These are phyloP conservation scores for Polyporus arcularius DNA, from an alignment of 768 basidiomycete species.

Conservation along the genomic window DNA sequence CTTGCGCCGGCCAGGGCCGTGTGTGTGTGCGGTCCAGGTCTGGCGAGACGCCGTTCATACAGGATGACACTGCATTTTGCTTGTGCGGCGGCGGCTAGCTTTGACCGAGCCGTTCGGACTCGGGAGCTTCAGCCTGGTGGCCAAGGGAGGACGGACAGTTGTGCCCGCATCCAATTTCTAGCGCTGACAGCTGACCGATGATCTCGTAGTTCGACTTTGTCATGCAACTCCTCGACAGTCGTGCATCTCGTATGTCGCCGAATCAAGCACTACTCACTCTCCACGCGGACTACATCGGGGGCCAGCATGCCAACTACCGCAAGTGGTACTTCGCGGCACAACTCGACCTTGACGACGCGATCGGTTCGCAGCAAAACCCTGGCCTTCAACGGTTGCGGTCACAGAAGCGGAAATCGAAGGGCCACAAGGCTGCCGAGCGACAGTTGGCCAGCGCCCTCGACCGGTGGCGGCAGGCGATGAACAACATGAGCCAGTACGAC, in stretches of 20 bases:
- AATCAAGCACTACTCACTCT: slow-evolving; percentile 93
- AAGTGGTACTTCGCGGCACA: slow-evolving; percentile 99
- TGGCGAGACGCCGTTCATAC: too few relatives aligned
- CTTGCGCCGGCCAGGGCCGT: too few relatives aligned
- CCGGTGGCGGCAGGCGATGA: slow-evolving; percentile 97
- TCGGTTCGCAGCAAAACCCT: slow-evolving; percentile 90
- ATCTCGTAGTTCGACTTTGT: slow-evolving; percentile 84
- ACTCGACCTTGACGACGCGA: slow-evolving; percentile 96
- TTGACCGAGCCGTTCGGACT: too few relatives aligned
- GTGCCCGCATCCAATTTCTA: neutral
- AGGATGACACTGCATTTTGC: too few relatives aligned
- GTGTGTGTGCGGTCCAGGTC: too few relatives aligned
- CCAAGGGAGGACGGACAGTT: neutral
- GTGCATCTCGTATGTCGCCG: slow-evolving; percentile 96
- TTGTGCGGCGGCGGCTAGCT: too few relatives aligned
- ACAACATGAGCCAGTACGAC: slow-evolving; percentile 98
- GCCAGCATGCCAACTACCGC: slow-evolving; percentile 97
- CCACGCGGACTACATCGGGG: slow-evolving; percentile 98
- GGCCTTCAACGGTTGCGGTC: slow-evolving; percentile 85
- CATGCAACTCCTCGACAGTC: slow-evolving; percentile 96
- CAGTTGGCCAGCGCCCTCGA: slow-evolving; percentile 82
- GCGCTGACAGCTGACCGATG: neutral
- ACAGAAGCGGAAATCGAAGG: slow-evolving; percentile 51
- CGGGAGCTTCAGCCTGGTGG: too few relatives aligned
- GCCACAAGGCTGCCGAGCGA: slow-evolving; percentile 59